Evolutionary conservation across 2,329 filamentous ascomycete genomes (phyloP), one percentile per base, ranked within the genome.

Genomic region (Penicillium sp.): DNA sequence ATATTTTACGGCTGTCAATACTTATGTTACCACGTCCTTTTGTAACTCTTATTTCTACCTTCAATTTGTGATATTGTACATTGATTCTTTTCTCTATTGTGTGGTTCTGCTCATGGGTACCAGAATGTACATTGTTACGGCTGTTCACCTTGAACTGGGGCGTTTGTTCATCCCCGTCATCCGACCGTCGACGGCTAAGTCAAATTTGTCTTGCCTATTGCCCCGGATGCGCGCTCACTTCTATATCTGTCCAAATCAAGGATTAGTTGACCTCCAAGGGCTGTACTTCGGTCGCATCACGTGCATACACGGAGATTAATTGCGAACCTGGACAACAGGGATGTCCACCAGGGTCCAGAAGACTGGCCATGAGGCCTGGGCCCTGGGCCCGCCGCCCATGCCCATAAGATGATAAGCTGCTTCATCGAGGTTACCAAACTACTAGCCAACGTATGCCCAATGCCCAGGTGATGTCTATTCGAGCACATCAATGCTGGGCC

Each of bases 91-190:
- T 30, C n/a, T 46, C 34, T 31, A 33, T 39, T 28, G 34, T 16
- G 41, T 49, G 31, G 41, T 22, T 45, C 30, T 38, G 30, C 37
- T 30, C 33, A 11, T 40, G 31, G 39, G 27, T 40, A 41, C 46
- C 50, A 55, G 50, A 56, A 43, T 52, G 45, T 55, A 46, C 28
- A 42, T 51, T 39, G 39, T 39, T 46, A 55, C 14, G 47, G 47
- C 16, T 41, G 47, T 58, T 43, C 47, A n/a, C n/a, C n/a, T 54
- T 51, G 33, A 50, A 44, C 47, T 25, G 36, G 49, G 54, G 56
- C 56, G 47, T 57, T 53, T 53, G 46, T 19, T 35, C 40, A n/a
- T n/a, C n/a, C n/a, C n/a, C n/a, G n/a, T n/a, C n/a, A n/a, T 39
- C 41, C 38, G 18, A 22, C 14, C 14, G 4, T 35, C 13, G 31